These are phyloP conservation scores for Phytophthora europaea DNA, from an alignment of 352 stramenopile species.

Conservation along the genomic window DNA sequence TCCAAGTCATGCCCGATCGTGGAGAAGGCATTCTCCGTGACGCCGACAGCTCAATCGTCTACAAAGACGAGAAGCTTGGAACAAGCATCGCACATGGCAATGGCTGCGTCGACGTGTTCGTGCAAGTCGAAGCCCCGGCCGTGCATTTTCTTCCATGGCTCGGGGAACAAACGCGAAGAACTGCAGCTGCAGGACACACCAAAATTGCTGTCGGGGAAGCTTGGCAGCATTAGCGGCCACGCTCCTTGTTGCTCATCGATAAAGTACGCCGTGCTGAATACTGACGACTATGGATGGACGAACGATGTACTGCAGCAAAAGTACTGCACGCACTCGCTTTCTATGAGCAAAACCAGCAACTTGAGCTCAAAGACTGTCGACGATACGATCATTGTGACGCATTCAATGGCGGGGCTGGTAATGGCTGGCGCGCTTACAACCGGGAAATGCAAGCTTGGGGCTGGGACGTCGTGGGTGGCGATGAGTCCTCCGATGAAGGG, in stretches of 20 bases:
- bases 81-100: not conserved
- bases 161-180: constrained; percentile 9
- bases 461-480: constrained; percentile 29
- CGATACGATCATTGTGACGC: constrained; percentile 20
- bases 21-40: not conserved
- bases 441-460: constrained; percentile 17
- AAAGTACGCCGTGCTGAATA: constrained; percentile 21
- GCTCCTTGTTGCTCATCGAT: constrained; percentile 15
- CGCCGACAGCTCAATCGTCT: not conserved
- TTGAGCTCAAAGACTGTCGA: not conserved
- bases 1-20: not conserved
- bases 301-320: constrained; percentile 14
- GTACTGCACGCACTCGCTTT: constrained; percentile 6
- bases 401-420: constrained; percentile 18
- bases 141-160: constrained; percentile 21
- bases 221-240: constrained; percentile 9
- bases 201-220: not conserved
- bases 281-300: constrained; percentile 12
- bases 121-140: constrained; percentile 23
- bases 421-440: constrained; percentile 15
- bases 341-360: constrained; percentile 9
- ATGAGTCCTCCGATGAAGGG: constrained; percentile 28
- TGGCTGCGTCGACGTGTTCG: constrained; percentile 5
- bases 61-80: constrained; percentile 11
- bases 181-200: constrained; percentile 11